phyloP scores from a whole-genome alignment of 257 asterid genomes.

The Ocimum tenuiflorum region DNA sequence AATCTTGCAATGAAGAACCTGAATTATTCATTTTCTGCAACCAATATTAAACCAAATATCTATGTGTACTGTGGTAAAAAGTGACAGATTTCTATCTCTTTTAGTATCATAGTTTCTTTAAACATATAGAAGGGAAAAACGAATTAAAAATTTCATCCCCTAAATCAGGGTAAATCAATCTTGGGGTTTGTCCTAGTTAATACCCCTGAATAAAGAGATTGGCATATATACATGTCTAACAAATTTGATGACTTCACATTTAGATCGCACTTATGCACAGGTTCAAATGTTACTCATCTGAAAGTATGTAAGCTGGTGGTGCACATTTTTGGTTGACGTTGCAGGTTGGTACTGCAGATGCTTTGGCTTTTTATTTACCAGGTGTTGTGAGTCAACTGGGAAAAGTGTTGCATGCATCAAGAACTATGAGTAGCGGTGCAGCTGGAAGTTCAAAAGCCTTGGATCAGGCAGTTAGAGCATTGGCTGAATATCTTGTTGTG shows the following conservation, averaged over 20 bases:
- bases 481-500: constrained; percentile 64
- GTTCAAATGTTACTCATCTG: not conserved
- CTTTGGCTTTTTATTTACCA: constrained; percentile 90
- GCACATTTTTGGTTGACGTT: constrained; percentile 21
- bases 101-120: not conserved
- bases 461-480: constrained; percentile 63
- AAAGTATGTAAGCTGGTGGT: not conserved
- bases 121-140: not conserved
- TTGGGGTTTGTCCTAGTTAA: not conserved
- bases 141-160: not conserved
- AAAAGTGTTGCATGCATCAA: constrained; percentile 71
- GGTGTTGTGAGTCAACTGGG: constrained; percentile 92
- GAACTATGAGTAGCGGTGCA: constrained; percentile 83
- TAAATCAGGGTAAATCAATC: not conserved
- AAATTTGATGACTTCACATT: not conserved
- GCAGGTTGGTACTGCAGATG: constrained; percentile 95
- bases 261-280: not conserved
- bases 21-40: not conserved
- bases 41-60: not conserved
- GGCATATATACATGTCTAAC: not conserved
- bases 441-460: constrained; percentile 79
- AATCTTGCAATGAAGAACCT: not conserved
- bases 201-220: not conserved
- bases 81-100: not conserved
- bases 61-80: not conserved